Base-by-base conservation (phyloP, 1,284 basidiomycete species). In the Coniferiporia weirii region DNA sequence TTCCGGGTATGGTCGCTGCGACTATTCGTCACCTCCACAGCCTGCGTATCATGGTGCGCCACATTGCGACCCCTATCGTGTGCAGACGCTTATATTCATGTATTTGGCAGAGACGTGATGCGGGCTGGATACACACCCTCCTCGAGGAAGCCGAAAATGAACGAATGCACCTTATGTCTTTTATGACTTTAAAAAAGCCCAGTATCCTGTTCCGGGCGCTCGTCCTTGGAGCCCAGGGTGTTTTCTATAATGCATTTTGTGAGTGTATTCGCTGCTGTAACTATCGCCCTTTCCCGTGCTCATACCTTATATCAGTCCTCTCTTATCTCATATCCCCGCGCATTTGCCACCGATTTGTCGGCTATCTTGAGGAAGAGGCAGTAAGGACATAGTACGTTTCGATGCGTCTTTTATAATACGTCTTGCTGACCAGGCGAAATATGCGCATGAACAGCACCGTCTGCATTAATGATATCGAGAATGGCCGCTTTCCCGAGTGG, bases 81-180 rank as follows among this genome's bases (percentile, higher is more conserved):
- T 62, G 53, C 63, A 62, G 40, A 22, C 59, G 51, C 36, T 40
- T 36, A 45, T 57, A 27, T 38, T 58, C 38, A 45, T 56, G 34
- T 36, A 59, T 63, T n/a, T 54, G 52, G n/a, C 63, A 92, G 87
- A 82, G 85, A 65, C 83, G 94, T 52, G 94, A 97, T 71, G 87
- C 85, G 57, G 93, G 93, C 56, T 97, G 93, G 92, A 84, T 87
- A 64, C 79, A 83, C 62, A 94, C 92, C 3, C 80, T 93, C 44
- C 76, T 96, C 27, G 90, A 95, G 70, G 95, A 98, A 74, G 94
- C 94, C 6, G 95, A 98, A 70, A 98, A 98, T 69, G 95, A 98
- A 73, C 79, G 94, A 54, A 94, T 95, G 92, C 93, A 95, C 72
- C 77, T 95, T 44, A 91, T 95, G 82, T 95, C 91, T 0, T 96